Percentiles rank a stretch among this genome's conserved stretches.
Conservation (phyloP, 1,284 basidiomycete species). For the Irpex sp. region DNA sequence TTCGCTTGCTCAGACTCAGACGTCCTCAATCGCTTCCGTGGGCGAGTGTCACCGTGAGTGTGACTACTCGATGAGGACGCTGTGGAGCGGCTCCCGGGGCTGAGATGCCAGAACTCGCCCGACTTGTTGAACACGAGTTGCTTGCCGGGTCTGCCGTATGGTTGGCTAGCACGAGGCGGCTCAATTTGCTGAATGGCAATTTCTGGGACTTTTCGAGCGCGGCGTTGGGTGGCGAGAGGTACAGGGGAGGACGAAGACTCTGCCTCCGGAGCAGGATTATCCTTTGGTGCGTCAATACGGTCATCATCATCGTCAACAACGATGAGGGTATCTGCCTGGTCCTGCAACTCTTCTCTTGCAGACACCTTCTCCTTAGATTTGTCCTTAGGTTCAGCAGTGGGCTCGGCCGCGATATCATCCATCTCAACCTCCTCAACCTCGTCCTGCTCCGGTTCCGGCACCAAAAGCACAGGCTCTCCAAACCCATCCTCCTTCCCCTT, state of each 20-base stretch:
- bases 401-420: neutral
- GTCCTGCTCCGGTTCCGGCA: too few relatives aligned
- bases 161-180: neutral
- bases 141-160: conserved; percentile 9
- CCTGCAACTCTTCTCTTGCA: too few relatives aligned
- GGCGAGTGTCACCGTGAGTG: conserved; percentile 13
- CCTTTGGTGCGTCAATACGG: neutral
- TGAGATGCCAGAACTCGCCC: conserved; percentile 43
- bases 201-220: neutral
- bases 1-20: neutral
- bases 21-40: conserved; percentile 20
- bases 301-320: neutral
- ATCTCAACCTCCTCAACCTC: neutral
- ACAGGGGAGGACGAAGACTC: neutral
- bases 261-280: neutral
- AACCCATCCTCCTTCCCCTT: too few relatives aligned
- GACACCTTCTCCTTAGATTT: too few relatives aligned
- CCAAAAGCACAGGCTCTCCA: too few relatives aligned
- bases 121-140: conserved; percentile 47
- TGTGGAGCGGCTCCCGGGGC: neutral
- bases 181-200: neutral
- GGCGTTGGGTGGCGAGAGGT: neutral
- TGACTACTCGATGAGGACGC: conserved; percentile 5
- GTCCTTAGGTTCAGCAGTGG: too few relatives aligned
- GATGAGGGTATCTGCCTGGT: neutral